phyloP scores from a whole-genome alignment of 1,284 basidiomycete genomes.

The Moesziomyces globuligerus region DNA sequence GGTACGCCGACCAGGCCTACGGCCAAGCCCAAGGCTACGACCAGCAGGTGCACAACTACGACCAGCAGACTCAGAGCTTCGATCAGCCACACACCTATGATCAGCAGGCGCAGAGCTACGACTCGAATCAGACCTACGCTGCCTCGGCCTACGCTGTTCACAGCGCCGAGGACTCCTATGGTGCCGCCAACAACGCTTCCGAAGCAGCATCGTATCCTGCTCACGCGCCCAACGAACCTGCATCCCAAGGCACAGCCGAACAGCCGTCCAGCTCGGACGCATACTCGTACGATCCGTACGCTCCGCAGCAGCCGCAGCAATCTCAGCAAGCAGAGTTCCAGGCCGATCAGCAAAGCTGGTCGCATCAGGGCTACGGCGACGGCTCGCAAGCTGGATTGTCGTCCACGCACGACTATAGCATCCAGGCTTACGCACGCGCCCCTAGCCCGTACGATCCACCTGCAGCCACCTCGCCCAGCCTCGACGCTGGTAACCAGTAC shows the following conservation, averaged over 20 bases:
- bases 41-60: not conserved
- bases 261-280: conserved; percentile 6
- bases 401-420: conserved; percentile 3
- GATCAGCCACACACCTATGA: not conserved
- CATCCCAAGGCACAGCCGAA: not conserved
- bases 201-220: conserved; percentile 9
- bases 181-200: not conserved
- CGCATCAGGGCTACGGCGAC: conserved; percentile 12
- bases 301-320: conserved; percentile 9
- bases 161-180: conserved; percentile 8
- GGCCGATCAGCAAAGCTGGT: conserved; percentile 3
- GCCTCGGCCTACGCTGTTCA: conserved; percentile 4
- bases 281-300: conserved; percentile 11
- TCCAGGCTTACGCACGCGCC: conserved; percentile 9
- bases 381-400: conserved; percentile 3
- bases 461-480: conserved; percentile 5
- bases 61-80: conserved; percentile 1
- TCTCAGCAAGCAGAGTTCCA: not conserved
- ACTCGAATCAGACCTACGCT: conserved; percentile 16
- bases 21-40: conserved; percentile 10
- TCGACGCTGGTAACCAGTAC: conserved; percentile 4
- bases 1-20: conserved; percentile 14
- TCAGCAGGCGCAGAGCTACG: conserved; percentile 5
- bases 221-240: conserved; percentile 7
- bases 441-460: conserved; percentile 38